Evolutionary conservation across 768 basidiomycete genomes (phyloP).

Genomic region (Agrocybe praecox): DNA sequence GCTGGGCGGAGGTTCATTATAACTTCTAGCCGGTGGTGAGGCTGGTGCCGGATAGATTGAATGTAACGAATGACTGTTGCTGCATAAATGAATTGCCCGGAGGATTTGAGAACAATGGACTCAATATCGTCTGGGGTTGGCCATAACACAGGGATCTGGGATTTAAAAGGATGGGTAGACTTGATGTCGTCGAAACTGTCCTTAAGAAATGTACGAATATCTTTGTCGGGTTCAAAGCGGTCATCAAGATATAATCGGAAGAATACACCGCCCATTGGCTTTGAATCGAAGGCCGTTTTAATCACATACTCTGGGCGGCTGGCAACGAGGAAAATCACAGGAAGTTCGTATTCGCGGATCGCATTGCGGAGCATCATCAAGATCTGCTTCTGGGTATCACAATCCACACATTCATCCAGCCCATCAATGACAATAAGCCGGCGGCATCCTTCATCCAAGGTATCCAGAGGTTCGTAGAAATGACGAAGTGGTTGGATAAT

Average conservation of each 20-base stretch:
- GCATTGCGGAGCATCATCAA: background rate
- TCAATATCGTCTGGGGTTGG: conserved; percentile 1
- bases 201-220: conserved; percentile 10
- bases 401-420: background rate
- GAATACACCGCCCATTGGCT: background rate
- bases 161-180: conserved; percentile 6
- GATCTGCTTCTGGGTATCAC: background rate
- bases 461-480: background rate
- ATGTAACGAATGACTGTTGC: conserved; percentile 14
- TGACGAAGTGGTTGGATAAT: background rate
- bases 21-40: conserved; percentile 6
- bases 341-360: background rate
- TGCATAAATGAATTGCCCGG: conserved; percentile 21
- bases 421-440: background rate
- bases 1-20: conserved; percentile 6
- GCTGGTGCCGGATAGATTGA: conserved; percentile 3
- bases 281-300: conserved; percentile 1
- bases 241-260: conserved; percentile 6
- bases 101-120: conserved; percentile 9
- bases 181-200: conserved; percentile 10
- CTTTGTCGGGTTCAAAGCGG: conserved; percentile 4
- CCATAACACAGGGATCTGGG: background rate
- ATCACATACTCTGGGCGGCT: conserved; percentile 10
- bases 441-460: background rate
- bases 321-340: background rate